Evolutionary conservation across 176 grass and related monocot species (phyloP).

Genomic region (Oryza officinalis): DNA sequence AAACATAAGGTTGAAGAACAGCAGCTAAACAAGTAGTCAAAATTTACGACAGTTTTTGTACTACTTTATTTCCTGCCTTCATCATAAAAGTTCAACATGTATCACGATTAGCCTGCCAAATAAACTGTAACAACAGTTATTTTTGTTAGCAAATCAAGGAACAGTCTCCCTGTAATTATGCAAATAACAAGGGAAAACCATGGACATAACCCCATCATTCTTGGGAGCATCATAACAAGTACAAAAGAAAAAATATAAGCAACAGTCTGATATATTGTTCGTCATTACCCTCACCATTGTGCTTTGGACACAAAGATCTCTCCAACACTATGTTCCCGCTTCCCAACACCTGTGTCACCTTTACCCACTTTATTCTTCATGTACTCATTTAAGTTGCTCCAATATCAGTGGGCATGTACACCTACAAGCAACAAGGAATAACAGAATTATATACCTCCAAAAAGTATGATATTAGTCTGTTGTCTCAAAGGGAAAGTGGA

Average conservation of each 20-base stretch:
- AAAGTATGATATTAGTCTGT: not conserved
- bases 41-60: not conserved
- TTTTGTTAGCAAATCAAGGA: conserved; percentile 10
- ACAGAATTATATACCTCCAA: not conserved
- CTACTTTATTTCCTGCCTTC: not conserved
- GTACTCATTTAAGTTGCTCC: not conserved
- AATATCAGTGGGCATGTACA: conserved; percentile 8
- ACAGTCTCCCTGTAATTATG: not conserved
- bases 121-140: conserved; percentile 12
- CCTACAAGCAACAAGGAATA: conserved; percentile 5
- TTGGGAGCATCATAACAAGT: conserved; percentile 4
- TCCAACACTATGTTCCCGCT: conserved; percentile 8
- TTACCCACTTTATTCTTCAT: conserved; percentile 25
- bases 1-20: not conserved
- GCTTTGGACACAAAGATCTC: conserved; percentile 20
- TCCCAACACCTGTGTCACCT: conserved; percentile 23
- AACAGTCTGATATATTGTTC: conserved; percentile 4
- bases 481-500: not conserved
- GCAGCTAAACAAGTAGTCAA: not conserved
- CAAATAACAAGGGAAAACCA: conserved; percentile 4
- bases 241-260: conserved; percentile 21
- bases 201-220: conserved; percentile 18
- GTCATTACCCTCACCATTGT: conserved; percentile 35
- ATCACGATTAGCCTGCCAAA: conserved; percentile 3
- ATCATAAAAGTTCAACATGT: not conserved